Conservation (phyloP, 805 yeast genomes). For the Pichia manshurica region DNA sequence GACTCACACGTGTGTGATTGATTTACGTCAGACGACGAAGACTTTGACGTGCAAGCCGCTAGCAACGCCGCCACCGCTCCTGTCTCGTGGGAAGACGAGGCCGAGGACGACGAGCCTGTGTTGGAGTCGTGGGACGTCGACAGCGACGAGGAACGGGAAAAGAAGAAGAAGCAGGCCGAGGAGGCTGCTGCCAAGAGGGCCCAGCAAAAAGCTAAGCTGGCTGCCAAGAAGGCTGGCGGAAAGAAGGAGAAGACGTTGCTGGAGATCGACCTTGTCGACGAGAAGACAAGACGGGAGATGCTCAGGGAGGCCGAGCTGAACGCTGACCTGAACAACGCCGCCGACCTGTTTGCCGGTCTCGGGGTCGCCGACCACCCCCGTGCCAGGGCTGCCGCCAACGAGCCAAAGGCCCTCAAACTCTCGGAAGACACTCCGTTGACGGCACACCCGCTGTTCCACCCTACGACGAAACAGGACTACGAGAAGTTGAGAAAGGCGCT, state of each 20-base stretch:
- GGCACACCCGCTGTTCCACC: conserved; percentile 77
- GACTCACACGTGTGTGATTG: neutral
- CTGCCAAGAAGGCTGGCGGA: conserved; percentile 43
- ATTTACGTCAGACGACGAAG: conserved; percentile 78
- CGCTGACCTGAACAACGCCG: conserved; percentile 88
- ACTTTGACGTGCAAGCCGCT: conserved; percentile 61
- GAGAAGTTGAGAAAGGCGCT: conserved; percentile 72
- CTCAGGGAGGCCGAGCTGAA: conserved; percentile 74
- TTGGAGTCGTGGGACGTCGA: conserved; percentile 87
- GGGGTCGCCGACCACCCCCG: conserved; percentile 55
- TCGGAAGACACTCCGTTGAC: conserved; percentile 62
- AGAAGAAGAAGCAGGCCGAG: conserved; percentile 17
- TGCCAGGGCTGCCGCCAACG: conserved; percentile 32
- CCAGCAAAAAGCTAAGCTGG: conserved; percentile 36
- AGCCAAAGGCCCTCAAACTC: conserved; percentile 30
- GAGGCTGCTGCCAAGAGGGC: conserved; percentile 26
- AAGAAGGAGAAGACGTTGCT: conserved; percentile 35
- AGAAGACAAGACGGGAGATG: conserved; percentile 65
- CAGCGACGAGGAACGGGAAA: conserved; percentile 50
- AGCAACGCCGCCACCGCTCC: conserved; percentile 38
- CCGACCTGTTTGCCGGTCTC: conserved; percentile 78
- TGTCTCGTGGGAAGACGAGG: conserved; percentile 77
- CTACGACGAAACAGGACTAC: conserved; percentile 72
- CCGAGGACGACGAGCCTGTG: conserved; percentile 68
- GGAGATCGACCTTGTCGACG: conserved; percentile 67